A percentile compares a stretch with the other conserved stretches of the same genome.
Evolutionary conservation across 1,284 basidiomycete genomes (phyloP).

Genomic region (Chalciporus piperatoides): DNA sequence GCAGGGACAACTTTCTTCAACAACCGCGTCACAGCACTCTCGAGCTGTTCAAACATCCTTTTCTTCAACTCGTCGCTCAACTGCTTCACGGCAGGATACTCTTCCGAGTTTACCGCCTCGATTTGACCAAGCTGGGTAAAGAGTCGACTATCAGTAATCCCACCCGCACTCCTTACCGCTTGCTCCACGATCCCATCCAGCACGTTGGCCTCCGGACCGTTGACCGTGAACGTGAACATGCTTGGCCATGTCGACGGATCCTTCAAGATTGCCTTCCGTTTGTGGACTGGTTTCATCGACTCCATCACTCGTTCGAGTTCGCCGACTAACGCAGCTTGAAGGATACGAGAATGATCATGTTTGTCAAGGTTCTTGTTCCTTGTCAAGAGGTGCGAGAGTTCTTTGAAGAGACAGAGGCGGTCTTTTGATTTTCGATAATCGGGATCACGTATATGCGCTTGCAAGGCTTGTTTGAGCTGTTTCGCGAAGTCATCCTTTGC

Average conservation of each 20-base stretch:
- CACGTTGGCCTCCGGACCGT: background rate
- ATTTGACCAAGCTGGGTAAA: constrained; percentile 20
- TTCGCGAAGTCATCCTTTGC: constrained; percentile 13
- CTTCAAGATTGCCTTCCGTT: background rate
- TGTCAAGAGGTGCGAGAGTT: constrained; percentile 12
- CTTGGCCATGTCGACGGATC: background rate
- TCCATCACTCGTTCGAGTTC: constrained; percentile 7
- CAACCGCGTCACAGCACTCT: background rate
- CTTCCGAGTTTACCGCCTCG: background rate
- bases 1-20: constrained; percentile 9
- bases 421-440: constrained; percentile 24
- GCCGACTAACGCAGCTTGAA: constrained; percentile 13
- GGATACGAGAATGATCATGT: constrained; percentile 1
- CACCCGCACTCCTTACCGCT: background rate
- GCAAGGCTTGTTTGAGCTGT: background rate
- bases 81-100: background rate
- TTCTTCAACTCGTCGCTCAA: constrained; percentile 7
- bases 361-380: constrained; percentile 12
- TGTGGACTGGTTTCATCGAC: background rate
- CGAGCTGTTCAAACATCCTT: constrained; percentile 15
- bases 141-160: constrained; percentile 22
- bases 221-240: background rate
- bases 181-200: background rate
- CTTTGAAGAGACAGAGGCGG: constrained; percentile 18
- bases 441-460: constrained; percentile 1